These are phyloP conservation scores for Cordyceps pruinosa DNA, from an alignment of 2,329 filamentous ascomycete species.

Conservation along the genomic window DNA sequence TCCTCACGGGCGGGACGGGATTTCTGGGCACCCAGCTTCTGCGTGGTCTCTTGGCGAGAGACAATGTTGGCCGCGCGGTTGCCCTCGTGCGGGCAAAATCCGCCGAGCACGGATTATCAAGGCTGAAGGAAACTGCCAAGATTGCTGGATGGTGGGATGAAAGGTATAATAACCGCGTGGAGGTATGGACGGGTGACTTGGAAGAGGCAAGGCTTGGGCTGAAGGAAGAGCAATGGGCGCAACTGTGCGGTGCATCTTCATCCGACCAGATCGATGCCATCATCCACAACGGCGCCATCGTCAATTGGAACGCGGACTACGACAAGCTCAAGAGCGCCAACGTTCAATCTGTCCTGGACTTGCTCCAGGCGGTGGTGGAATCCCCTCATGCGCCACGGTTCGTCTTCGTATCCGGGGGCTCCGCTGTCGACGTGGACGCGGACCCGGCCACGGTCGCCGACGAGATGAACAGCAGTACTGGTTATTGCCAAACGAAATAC, in stretches of 20 bases:
- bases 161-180: too few relatives aligned
- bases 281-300: conserved; percentile 73
- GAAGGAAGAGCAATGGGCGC: conserved; percentile 54
- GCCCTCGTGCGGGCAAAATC: conserved; percentile 13
- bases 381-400: conserved; percentile 17
- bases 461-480: conserved; percentile 4
- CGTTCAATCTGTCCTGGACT: conserved; percentile 38
- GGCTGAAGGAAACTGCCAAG: too few relatives aligned
- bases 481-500: conserved; percentile 20
- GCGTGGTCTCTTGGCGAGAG: conserved; percentile 7
- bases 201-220: conserved; percentile 66
- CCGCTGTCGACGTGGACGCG: not conserved
- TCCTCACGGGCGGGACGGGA: conserved; percentile 15
- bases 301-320: conserved; percentile 78
- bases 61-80: conserved; percentile 4
- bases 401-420: conserved; percentile 20
- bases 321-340: conserved; percentile 64
- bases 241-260: conserved; percentile 35
- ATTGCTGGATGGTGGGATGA: too few relatives aligned
- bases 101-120: too few relatives aligned
- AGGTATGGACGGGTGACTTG: conserved; percentile 64
- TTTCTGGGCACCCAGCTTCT: conserved; percentile 16
- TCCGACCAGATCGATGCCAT: conserved; percentile 58
- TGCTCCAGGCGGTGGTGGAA: conserved; percentile 15
- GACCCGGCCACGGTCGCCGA: not conserved